Base-by-base conservation (phyloP, 441 rosid species). In the Gossypium armourianum region DNA sequence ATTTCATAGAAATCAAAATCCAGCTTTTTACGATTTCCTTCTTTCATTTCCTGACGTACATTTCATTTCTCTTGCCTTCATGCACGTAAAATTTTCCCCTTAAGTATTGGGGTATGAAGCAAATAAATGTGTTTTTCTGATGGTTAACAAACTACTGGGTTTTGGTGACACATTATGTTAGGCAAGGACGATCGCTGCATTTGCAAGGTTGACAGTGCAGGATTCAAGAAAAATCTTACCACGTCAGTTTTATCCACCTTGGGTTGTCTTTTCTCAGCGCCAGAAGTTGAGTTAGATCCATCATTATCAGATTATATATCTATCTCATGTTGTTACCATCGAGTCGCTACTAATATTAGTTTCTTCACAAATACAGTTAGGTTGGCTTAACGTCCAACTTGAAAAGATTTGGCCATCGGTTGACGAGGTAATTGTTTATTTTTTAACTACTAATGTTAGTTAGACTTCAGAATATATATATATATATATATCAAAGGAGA, bases 401-500 rank as follows among this genome's bases (percentile, higher is more conserved):
- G 83, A 85, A 74, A 90, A 91, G 85, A 87, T 94, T 62, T 94
- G 98, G 98, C 97, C 96, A 23, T 90, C 59, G 28, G 87, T 91
- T 29, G 15, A 90, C 58, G 85, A 80, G 88, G 96, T 90, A 78
- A 82, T 13, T 20, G 24, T 52, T 17, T 58, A 23, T 13, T 26
- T 28, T 56, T 28, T 28, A 28, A 28, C 36, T 4, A 28, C 36
- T 28, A 28, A 28, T 28, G 36, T 28, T 28, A 28, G 36, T 28
- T 28, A 28, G 32, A 4, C 32, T 4, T 28, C 36, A 28, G 36
- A 4, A 0, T 28, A 1, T 4, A 4, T 28, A 26, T 26, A 24
- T 24, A 24, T 24, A 26, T 28, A 28, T 28, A 28, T 28, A 28
- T 4, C 36, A 28, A 28, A 28, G 36, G 36, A 28, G 36, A 28